Evolutionary conservation across 164 flowering plant species (phyloP), one percentile per base, ranked within the genome.

Genomic region (Sextonia rubra): DNA sequence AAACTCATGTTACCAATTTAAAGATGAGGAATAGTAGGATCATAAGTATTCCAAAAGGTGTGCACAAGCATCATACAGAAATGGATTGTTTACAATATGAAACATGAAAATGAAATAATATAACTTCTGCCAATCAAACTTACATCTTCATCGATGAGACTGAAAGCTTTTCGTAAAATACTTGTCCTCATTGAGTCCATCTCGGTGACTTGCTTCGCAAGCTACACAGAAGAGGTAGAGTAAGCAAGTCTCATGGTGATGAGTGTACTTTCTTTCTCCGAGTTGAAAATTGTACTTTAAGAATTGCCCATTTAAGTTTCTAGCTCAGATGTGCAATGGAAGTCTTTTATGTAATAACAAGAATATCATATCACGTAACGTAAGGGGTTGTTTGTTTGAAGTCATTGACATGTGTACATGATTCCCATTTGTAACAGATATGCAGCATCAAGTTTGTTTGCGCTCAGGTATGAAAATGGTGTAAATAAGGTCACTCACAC

Each of bases 121-220:
- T 52, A 26, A 26, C n/a, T 64, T 17, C 18, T 67, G 23, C 17
- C 24, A 64, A 47, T 24, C 27, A 69, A 32, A 84, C 97, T 87
- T 82, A 94, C 98, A 66, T 81, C 0, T 30, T 71, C 74, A 84
- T 91, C 98, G 25, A 92, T 79, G 62, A 95, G 81, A 80, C 68
- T 83, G 79, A 95, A 95, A 49, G 98, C 99, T 83, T 90, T 89
- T 29, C 23, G 77, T 83, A 95, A 74, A 22, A 80, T 84, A 2
- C 82, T 77, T 77, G 56, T 87, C 82, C 91, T 87, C 85, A 76
- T 76, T 3, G 56, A 66, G 68, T 92, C 99, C 90, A 81, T 90
- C 76, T 77, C 86, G 78, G 80, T 74, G 71, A 95, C 88, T 86
- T 92, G 98, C 76, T 91, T 90, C 18, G 80, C 98, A 77, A 95